These are phyloP conservation scores for Citrus reticulata DNA, from an alignment of 345 rosid genomes.

Conservation along the genomic window DNA sequence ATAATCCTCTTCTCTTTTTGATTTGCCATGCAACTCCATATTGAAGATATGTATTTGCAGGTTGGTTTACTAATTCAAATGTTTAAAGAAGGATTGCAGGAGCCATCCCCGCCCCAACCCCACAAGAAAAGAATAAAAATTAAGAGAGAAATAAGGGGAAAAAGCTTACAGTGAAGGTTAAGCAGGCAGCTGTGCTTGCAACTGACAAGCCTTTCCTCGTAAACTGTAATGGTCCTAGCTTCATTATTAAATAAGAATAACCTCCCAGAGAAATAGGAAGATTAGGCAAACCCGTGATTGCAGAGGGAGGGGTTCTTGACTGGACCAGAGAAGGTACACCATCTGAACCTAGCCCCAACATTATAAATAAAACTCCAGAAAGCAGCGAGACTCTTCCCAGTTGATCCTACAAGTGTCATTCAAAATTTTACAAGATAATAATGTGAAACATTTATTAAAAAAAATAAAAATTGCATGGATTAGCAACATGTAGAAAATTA, in stretches of 20 bases:
- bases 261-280: constrained; percentile 70
- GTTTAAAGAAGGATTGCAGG: neutral
- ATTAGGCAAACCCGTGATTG: constrained; percentile 60
- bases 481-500: neutral
- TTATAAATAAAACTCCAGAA: constrained; percentile 74
- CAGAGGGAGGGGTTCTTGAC: constrained; percentile 76
- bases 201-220: constrained; percentile 92
- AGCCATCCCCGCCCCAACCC: neutral
- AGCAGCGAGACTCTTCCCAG: constrained; percentile 87
- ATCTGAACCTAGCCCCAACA: constrained; percentile 85
- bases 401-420: constrained; percentile 59
- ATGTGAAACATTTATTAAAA: neutral
- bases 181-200: constrained; percentile 93
- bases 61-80: neutral
- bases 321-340: constrained; percentile 79
- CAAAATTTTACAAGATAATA: constrained; percentile 12
- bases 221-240: constrained; percentile 81
- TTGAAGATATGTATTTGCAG: neutral
- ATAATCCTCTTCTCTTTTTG: neutral
- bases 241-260: constrained; percentile 73
- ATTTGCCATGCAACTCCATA: neutral
- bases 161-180: constrained; percentile 74
- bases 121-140: neutral
- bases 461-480: neutral
- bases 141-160: neutral